Percentiles rank a stretch among this genome's conserved stretches.
These are phyloP conservation scores for Juglanconis oblonga DNA, from an alignment of 2,329 filamentous ascomycete genomes.

Conservation along the genomic window DNA sequence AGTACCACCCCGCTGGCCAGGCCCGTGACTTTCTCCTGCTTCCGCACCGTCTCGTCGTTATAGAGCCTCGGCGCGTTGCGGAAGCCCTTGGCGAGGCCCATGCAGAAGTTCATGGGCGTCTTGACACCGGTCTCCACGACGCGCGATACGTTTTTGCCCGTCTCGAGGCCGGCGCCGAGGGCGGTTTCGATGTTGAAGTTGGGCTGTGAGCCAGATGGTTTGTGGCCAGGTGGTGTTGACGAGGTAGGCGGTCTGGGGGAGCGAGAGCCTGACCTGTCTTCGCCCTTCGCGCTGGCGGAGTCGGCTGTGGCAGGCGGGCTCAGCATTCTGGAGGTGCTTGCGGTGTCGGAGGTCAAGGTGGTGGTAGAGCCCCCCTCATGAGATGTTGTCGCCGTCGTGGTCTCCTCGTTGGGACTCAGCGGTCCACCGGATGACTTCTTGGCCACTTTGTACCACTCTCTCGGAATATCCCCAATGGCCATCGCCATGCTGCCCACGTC, in stretches of 20 bases:
- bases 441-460: constrained; percentile 49
- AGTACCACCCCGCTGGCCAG: constrained; percentile 73
- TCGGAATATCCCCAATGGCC: constrained; percentile 73
- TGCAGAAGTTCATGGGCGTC: constrained; percentile 79
- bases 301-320: not conserved
- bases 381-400: constrained; percentile 2
- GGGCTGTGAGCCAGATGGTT: not conserved
- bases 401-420: constrained; percentile 4
- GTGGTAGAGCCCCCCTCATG: not conserved
- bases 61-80: constrained; percentile 85
- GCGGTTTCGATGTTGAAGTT: constrained; percentile 14
- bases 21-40: constrained; percentile 75
- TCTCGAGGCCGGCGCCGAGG: constrained; percentile 41
- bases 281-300: not conserved
- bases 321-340: not conserved
- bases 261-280: not conserved
- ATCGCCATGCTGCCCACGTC: constrained; percentile 80
- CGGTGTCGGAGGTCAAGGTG: constrained; percentile 8
- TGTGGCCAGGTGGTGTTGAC: not conserved
- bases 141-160: constrained; percentile 66
- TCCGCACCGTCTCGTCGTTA: constrained; percentile 76
- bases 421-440: constrained; percentile 14
- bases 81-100: constrained; percentile 81
- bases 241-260: not conserved
- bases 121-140: constrained; percentile 74